phyloP scores from a whole-genome alignment of 768 basidiomycete species.

The Xerocomus potaroensis region DNA sequence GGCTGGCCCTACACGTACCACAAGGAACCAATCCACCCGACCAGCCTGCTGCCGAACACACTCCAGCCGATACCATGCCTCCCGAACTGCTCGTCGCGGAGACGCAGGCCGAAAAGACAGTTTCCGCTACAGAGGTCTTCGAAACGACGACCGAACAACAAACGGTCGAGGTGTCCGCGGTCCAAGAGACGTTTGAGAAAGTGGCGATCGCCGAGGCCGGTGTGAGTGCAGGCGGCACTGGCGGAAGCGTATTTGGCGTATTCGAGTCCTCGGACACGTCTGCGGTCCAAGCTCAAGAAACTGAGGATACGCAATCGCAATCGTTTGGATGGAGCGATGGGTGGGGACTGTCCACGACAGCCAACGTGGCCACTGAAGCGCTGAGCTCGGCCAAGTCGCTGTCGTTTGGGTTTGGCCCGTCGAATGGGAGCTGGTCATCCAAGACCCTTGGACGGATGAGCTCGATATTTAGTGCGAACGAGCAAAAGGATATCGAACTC shows the following conservation, averaged over 20 bases:
- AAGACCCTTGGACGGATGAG: neutral
- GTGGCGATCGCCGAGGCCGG: neutral
- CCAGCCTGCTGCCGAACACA: conserved; percentile 13
- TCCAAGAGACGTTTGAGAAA: conserved; percentile 6
- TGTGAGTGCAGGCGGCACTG: neutral
- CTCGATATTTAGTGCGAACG: neutral
- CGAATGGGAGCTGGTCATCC: neutral
- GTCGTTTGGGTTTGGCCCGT: neutral
- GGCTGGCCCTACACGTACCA: conserved; percentile 13
- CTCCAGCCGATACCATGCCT: conserved; percentile 28
- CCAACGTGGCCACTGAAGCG: neutral
- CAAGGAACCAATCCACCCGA: neutral
- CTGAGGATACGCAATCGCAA: neutral
- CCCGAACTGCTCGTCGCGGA: conserved; percentile 16
- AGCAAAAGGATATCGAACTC: neutral
- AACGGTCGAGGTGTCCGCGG: conserved; percentile 4
- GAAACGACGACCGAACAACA: conserved; percentile 12
- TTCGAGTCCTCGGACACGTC: neutral
- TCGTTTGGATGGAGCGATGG: neutral
- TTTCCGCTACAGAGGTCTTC: neutral
- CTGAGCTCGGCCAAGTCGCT: neutral
- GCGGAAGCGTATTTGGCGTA: neutral
- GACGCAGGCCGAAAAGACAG: neutral
- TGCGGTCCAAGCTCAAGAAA: neutral
- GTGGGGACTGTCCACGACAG: neutral